A percentile compares a stretch with the other conserved stretches of the same genome.
Evolutionary conservation across 176 grass and related monocot genomes (phyloP).

Genomic region (Poa pratensis): DNA sequence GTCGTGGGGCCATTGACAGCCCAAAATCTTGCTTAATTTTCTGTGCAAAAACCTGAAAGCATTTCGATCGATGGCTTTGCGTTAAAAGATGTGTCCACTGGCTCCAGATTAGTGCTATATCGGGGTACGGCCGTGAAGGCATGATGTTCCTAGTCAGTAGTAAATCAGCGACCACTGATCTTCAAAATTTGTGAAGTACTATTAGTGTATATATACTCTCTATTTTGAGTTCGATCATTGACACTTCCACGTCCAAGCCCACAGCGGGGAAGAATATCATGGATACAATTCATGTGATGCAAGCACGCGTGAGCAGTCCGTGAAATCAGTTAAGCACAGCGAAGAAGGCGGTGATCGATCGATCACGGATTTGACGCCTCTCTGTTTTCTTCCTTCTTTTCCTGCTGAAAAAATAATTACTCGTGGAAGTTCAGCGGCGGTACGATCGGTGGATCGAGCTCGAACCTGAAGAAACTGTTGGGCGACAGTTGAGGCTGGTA

Average conservation of each 20-base stretch:
- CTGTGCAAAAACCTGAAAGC: conserved; percentile 45
- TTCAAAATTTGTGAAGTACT: no score
- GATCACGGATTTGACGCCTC: not conserved
- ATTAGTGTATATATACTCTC: no score
- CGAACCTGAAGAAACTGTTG: not conserved
- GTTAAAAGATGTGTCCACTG: conserved; percentile 50
- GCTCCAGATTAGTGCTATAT: no score
- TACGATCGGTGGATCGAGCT: not conserved
- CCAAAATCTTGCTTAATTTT: conserved; percentile 57
- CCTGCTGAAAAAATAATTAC: not conserved
- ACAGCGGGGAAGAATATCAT: not conserved
- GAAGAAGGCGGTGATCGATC: not conserved
- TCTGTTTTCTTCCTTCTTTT: not conserved
- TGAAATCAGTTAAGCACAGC: not conserved
- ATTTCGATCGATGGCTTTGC: conserved; percentile 38
- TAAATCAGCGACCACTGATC: not conserved
- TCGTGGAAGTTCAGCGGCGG: not conserved
- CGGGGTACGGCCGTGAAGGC: conserved; percentile 13
- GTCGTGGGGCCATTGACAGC: conserved; percentile 51
- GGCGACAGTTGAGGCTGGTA: not conserved
- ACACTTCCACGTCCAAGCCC: not conserved
- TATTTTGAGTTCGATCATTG: not conserved
- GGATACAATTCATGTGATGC: not conserved
- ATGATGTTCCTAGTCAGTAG: not conserved
- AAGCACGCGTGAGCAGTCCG: not conserved